Base-by-base conservation (phyloP, 2,329 filamentous ascomycete genomes). In the Diaporthe eres region DNA sequence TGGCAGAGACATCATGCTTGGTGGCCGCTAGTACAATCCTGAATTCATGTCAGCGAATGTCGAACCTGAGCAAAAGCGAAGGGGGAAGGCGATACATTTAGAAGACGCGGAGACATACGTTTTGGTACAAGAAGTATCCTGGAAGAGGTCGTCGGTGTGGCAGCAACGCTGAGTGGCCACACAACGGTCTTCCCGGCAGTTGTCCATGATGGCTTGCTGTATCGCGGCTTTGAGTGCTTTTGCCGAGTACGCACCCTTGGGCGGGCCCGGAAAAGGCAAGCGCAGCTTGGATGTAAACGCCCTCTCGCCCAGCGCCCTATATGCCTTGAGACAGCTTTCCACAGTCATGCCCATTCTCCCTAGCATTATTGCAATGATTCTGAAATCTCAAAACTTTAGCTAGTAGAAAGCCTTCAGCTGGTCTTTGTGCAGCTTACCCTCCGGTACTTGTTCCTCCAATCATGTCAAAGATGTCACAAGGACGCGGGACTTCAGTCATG, bases 361-460 rank as follows among this genome's bases (percentile, higher is more conserved):
- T 7, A 82, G 78, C 80, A 82, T 82, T 42, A 81, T 80, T 2
- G 80, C 80, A 49, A 82, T 82, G 22, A 80, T 79, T 3, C 80
- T 81, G 42, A 17, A 25, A 13, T 7, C 6, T 47, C 15, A 13
- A 13, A 47, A 22, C 5, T 8, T n/a, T 9, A 49, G 47, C 22
- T 7, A 49, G 2, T 13, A 1, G 6, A 22, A 22, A 19, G 7
- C 17, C 15, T 47, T 19, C 5, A 5, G 8, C 9, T 17, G 12
- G 1, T 19, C 6, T 25, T 5, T 55, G 7, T 3, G 34, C 2
- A 42, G 39, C 55, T 76, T 7, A 80, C 80, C 80, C 80, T 55
- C 81, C 80, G 2, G 81, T 82, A 71, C 81, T 81, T 34, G 81
- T 82, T n/a, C 81, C 81, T 47, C 80, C 81, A 55, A 82, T 81